These are phyloP conservation scores for Hemileia vastatrix DNA, from an alignment of 1,284 basidiomycete species.

Conservation along the genomic window DNA sequence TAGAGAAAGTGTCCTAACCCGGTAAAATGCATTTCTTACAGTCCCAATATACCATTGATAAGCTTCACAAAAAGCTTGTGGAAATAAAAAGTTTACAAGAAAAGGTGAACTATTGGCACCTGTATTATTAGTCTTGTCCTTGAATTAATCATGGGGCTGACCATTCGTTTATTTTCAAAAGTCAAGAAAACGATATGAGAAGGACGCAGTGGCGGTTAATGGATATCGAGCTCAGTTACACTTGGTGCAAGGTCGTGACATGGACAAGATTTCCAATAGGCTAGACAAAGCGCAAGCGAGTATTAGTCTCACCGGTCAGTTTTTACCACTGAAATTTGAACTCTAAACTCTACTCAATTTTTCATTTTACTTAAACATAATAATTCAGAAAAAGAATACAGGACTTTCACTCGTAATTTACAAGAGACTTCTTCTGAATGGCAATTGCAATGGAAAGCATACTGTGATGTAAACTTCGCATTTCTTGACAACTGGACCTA, in stretches of 20 bases:
- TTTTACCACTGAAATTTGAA: slow-evolving; percentile 19
- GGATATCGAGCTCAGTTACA: slow-evolving; percentile 87
- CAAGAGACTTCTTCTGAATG: no score
- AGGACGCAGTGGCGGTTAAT: slow-evolving; percentile 87
- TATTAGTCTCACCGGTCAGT: slow-evolving; percentile 66
- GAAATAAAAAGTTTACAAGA: slow-evolving; percentile 67
- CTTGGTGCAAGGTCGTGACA: slow-evolving; percentile 82
- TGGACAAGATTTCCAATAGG: slow-evolving; percentile 79
- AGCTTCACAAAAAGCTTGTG: slow-evolving; percentile 74
- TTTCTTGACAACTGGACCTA: background rate
- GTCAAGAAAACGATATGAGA: slow-evolving; percentile 87
- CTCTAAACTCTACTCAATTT: slow-evolving; percentile 49
- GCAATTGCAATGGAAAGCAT: slow-evolving; percentile 86
- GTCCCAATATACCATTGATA: slow-evolving; percentile 67
- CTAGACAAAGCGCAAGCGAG: slow-evolving; percentile 81
- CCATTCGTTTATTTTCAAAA: slow-evolving; percentile 33
- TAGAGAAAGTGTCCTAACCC: background rate
- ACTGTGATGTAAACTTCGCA: slow-evolving; percentile 57
- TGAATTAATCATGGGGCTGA: background rate
- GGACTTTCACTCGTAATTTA: no score
- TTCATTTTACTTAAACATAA: slow-evolving; percentile 42
- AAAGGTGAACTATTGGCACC: slow-evolving; percentile 48
- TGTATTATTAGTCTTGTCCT: background rate
- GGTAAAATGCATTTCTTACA: slow-evolving; percentile 18
- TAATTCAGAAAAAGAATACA: slow-evolving; percentile 20